Conservation (phyloP, 768 basidiomycete genomes). For the Mycena rebaudengoi region DNA sequence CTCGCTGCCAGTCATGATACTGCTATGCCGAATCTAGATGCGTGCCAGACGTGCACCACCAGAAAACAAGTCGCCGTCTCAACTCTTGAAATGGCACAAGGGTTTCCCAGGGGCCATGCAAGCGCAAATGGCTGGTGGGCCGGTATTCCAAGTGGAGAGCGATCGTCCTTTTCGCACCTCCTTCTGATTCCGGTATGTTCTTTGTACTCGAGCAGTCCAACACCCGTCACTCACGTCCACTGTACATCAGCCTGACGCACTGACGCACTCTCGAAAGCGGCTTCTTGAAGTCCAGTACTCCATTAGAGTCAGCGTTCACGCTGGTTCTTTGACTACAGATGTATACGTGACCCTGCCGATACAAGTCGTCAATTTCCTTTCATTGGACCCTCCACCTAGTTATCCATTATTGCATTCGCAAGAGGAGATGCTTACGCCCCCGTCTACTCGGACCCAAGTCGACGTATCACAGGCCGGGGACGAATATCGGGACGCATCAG, state of each 20-base stretch:
- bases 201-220: background rate
- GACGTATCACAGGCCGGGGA: no score
- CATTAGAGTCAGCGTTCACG: slow-evolving; percentile 69
- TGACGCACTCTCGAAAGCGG: slow-evolving; percentile 72
- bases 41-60: slow-evolving; percentile 68
- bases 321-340: slow-evolving; percentile 67
- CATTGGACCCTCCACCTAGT: slow-evolving; percentile 85
- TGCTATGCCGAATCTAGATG: slow-evolving; percentile 52
- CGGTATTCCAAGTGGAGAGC: slow-evolving; percentile 73
- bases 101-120: slow-evolving; percentile 70
- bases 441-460: background rate
- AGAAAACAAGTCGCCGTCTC: slow-evolving; percentile 73
- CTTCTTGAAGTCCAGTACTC: slow-evolving; percentile 82
- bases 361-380: slow-evolving; percentile 83
- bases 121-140: slow-evolving; percentile 93
- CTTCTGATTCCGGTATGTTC: slow-evolving; percentile 79
- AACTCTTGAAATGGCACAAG: slow-evolving; percentile 70
- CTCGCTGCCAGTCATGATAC: slow-evolving; percentile 53
- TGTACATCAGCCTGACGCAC: slow-evolving; percentile 63
- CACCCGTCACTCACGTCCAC: slow-evolving; percentile 9
- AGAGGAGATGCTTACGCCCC: background rate
- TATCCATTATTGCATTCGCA: slow-evolving; percentile 14
- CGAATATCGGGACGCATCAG: background rate
- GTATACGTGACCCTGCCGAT: slow-evolving; percentile 78
- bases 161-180: slow-evolving; percentile 70